These are phyloP conservation scores for Fusarium phyllophilum DNA, from an alignment of 2,329 filamentous ascomycete genomes.

Conservation along the genomic window DNA sequence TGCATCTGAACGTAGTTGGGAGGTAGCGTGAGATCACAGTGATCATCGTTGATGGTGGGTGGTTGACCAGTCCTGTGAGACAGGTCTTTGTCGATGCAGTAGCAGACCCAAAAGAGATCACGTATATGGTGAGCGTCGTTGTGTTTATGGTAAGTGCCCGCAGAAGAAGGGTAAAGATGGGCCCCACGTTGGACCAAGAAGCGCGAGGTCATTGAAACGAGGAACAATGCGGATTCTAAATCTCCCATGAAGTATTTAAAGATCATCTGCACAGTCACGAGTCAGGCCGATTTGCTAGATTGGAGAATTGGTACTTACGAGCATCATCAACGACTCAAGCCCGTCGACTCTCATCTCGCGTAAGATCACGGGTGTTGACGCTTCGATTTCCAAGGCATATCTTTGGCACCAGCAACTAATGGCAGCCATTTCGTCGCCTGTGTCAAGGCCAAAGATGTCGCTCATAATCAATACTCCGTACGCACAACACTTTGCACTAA, in stretches of 20 bases:
- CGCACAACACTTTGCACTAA: not conserved
- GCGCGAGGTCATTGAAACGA: not conserved
- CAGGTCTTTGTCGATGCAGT: slow-evolving; percentile 19
- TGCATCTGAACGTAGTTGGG: not conserved
- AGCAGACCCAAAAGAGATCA: slow-evolving; percentile 24
- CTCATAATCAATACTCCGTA: not conserved
- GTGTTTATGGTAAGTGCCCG: not conserved
- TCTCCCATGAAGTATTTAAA: slow-evolving; percentile 5
- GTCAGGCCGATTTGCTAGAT: fast-evolving
- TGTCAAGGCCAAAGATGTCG: not conserved
- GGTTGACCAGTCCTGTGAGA: not conserved
- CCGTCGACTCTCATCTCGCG: not conserved
- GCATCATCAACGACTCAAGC: not conserved
- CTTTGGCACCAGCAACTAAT: not conserved
- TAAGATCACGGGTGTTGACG: fast-evolving
- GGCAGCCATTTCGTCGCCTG: not conserved
- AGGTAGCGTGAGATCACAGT: slow-evolving; percentile 1
- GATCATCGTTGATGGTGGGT: not conserved
- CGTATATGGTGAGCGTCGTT: not conserved
- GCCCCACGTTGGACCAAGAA: not conserved
- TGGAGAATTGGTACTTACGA: not conserved
- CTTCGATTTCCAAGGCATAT: not conserved
- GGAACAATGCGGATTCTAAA: not conserved
- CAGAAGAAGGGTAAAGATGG: not conserved
- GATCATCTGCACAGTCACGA: fast-evolving